Evolutionary conservation across 257 asterid genomes (phyloP).

Genomic region (Agastache rugosa): DNA sequence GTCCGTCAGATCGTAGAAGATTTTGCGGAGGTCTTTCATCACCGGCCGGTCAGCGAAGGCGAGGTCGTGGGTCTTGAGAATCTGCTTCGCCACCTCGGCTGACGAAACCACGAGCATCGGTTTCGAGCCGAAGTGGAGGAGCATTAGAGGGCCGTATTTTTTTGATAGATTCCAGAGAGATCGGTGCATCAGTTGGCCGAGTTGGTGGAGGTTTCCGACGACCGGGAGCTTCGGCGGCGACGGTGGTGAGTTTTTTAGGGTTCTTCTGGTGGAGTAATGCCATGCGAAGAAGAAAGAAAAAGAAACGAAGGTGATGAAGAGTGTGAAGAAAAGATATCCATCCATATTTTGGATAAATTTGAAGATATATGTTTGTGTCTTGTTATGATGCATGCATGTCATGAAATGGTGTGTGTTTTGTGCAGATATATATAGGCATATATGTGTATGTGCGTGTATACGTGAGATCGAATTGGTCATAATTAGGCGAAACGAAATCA

Average conservation of each 20-base stretch:
- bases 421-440: too few relatives aligned
- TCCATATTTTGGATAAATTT: not conserved
- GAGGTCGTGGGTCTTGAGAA: conserved; percentile 34
- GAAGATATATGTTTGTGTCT: too few relatives aligned
- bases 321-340: not conserved
- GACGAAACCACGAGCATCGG: conserved; percentile 43
- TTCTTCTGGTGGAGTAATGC: not conserved
- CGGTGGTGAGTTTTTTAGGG: conserved; percentile 29
- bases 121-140: conserved; percentile 41
- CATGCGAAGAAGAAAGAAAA: not conserved
- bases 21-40: not conserved
- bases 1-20: conserved; percentile 35
- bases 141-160: conserved; percentile 45
- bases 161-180: conserved; percentile 32
- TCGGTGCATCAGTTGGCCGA: conserved; percentile 35
- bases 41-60: conserved; percentile 29
- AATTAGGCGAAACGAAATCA: too few relatives aligned
- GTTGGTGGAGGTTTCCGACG: conserved; percentile 49
- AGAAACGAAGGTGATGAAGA: not conserved
- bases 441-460: too few relatives aligned
- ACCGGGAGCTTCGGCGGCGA: conserved; percentile 48
- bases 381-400: too few relatives aligned
- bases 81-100: conserved; percentile 32
- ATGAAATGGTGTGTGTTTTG: not conserved
- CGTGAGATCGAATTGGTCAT: too few relatives aligned